These are phyloP conservation scores for Acanthamoeba culbertsoni DNA, from an alignment of 208 protist species.

Conservation along the genomic window DNA sequence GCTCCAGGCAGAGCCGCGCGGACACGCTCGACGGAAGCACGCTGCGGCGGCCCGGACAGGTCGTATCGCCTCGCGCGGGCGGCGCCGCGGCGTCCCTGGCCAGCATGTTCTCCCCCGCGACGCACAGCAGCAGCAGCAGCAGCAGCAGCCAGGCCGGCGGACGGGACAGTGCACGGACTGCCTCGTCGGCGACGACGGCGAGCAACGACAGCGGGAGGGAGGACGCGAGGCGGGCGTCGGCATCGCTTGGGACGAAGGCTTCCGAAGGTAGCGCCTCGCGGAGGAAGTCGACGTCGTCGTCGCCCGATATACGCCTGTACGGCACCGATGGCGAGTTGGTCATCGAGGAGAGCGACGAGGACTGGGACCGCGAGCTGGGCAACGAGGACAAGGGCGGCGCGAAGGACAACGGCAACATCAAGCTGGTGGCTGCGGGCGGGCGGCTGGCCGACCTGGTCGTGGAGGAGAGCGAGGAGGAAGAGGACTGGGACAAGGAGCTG, in stretches of 20 bases:
- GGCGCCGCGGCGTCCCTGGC: background rate
- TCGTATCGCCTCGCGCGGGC: background rate
- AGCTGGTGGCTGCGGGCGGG: background rate
- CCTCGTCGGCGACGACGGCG: background rate
- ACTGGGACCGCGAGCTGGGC: background rate
- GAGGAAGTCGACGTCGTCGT: background rate
- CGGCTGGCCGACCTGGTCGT: background rate
- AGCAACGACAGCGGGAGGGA: background rate
- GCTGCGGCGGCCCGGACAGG: background rate
- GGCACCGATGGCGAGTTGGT: background rate
- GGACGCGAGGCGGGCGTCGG: background rate
- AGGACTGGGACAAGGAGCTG: slow-evolving; percentile 20
- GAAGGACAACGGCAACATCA: background rate
- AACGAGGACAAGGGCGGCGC: background rate
- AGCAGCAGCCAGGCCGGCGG: background rate
- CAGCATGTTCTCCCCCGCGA: background rate
- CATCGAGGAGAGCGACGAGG: slow-evolving; percentile 23
- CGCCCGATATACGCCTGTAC: background rate
- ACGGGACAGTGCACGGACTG: background rate
- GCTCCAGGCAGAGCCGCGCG: background rate
- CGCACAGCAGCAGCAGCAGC: background rate
- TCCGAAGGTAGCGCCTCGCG: background rate
- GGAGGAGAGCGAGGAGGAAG: background rate
- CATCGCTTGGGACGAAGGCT: background rate
- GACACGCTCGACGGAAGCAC: background rate